These are phyloP conservation scores for Fomitopsis serialis DNA, from an alignment of 768 basidiomycete genomes.

Conservation along the genomic window DNA sequence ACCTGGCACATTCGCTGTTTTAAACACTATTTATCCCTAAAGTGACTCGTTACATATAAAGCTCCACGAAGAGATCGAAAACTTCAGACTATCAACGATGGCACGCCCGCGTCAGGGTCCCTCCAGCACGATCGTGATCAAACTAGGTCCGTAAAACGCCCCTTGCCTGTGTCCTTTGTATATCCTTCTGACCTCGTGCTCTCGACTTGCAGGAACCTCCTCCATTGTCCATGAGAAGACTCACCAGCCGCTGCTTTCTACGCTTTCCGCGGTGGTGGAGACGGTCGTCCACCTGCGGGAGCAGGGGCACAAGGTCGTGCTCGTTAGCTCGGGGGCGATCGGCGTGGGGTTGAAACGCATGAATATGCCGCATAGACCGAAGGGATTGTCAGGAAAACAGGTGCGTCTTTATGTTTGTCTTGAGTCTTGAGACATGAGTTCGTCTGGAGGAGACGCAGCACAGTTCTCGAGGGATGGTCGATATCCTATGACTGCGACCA, in stretches of 20 bases:
- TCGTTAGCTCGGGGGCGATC: constrained; percentile 97
- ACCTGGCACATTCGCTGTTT: too few species aligned
- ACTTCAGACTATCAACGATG: constrained; percentile 12
- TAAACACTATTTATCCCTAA: too few species aligned
- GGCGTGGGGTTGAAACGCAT: constrained; percentile 92
- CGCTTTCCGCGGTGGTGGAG: constrained; percentile 88
- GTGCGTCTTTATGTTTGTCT: constrained; percentile 41
- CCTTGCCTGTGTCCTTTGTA: background rate
- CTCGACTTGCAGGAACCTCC: constrained; percentile 66
- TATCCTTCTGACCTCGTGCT: background rate
- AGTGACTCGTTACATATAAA: too few species aligned
- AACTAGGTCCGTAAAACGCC: constrained; percentile 22
- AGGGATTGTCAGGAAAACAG: constrained; percentile 87
- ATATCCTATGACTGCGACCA: too few species aligned
- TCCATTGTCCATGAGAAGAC: constrained; percentile 96
- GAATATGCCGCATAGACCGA: constrained; percentile 74
- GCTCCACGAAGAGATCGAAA: too few species aligned
- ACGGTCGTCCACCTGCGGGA: constrained; percentile 74
- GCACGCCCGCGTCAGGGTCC: constrained; percentile 20
- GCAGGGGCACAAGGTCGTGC: constrained; percentile 88
- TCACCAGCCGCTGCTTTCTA: constrained; percentile 86
- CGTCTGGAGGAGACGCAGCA: too few species aligned
- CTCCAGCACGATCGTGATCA: constrained; percentile 27
- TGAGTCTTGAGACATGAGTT: too few species aligned
- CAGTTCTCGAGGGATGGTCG: too few species aligned